Evolutionary conservation across 2,329 filamentous ascomycete species (phyloP), one percentile per base, ranked within the genome.

Genomic region (Daldinia sp.): DNA sequence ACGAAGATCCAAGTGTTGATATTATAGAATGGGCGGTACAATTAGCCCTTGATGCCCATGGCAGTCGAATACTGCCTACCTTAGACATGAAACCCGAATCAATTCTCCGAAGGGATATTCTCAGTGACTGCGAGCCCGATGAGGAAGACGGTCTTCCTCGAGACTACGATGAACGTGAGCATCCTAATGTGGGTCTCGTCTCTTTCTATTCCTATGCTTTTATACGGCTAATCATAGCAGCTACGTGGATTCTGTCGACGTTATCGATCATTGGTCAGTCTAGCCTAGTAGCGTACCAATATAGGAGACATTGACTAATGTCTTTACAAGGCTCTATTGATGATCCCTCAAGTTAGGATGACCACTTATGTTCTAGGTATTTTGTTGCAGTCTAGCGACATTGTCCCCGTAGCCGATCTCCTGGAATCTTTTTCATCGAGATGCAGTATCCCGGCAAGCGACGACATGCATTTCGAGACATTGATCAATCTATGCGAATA

Each of bases 191-290:
- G 46, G 12, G 67, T 66, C 23, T 37, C 9, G 15, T 6, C 33
- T 13, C 18, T n/a, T 28, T 18, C 18, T 9, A 39, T 9, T n/a
- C 7, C n/a, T 35, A 3, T 33, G 18, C 15, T 50, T 42, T 23
- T 7, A 6, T 26, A 35, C 12, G 20, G 46, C 64, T 67, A 50
- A 42, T 60, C 58, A 30, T 20, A 10, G 4, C 39, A 69, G 67
- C 12, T 35, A 13, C 20, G 33, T 48, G 10, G 9, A 12, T 48
- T 63, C 12, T 51, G 33, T 13, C 67, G 50, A n/a, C 60, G 60
- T 23, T 60, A 69, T 50, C 60, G 63, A 18, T 69, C 63, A 61
- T 33, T 55, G 46, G 67, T 69, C 6, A 67, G 63, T 67, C 9
- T 15, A 2, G 5, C 37, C 41, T 1, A 35, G 28, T n/a, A 26